phyloP scores from a whole-genome alignment of 257 asterid species.

The Solanum paucissectum region DNA sequence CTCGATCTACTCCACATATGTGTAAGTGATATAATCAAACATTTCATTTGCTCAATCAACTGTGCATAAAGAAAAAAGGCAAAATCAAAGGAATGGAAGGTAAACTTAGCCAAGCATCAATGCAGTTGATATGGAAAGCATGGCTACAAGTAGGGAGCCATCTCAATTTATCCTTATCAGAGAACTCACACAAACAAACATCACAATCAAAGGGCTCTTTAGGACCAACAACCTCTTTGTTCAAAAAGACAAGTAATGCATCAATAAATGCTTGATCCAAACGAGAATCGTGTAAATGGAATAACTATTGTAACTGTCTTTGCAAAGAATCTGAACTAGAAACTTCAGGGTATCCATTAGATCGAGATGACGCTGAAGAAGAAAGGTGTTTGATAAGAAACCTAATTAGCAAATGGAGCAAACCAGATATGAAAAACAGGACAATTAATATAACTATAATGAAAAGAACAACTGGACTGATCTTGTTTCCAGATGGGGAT shows the following conservation, averaged over 20 bases:
- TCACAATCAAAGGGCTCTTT: slow-evolving; percentile 92
- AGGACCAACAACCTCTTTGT: slow-evolving; percentile 74
- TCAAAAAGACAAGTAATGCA: slow-evolving; percentile 69
- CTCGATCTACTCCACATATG: too few relatives aligned
- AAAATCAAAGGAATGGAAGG: too few relatives aligned
- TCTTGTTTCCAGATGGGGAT: slow-evolving; percentile 43
- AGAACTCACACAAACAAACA: slow-evolving; percentile 77
- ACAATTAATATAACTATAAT: slow-evolving; percentile 70
- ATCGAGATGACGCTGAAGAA: slow-evolving; percentile 31
- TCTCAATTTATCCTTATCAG: slow-evolving; percentile 63
- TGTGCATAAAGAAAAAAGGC: too few relatives aligned
- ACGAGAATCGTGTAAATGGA: slow-evolving; percentile 79
- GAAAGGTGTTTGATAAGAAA: slow-evolving; percentile 67
- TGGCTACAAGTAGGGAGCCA: slow-evolving; percentile 86
- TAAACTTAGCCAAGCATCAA: slow-evolving; percentile 67
- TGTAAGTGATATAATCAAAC: too few relatives aligned
- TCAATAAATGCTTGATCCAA: slow-evolving; percentile 84
- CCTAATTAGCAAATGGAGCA: slow-evolving; percentile 75
- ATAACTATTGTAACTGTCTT: slow-evolving; percentile 85
- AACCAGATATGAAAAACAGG: slow-evolving; percentile 77
- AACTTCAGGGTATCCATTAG: slow-evolving; percentile 42
- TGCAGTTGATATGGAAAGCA: slow-evolving; percentile 81
- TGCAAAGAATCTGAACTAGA: slow-evolving; percentile 49
- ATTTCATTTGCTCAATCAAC: too few relatives aligned
- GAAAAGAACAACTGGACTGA: slow-evolving; percentile 80